phyloP scores from a whole-genome alignment of 2,329 filamentous ascomycete species.

The Monosporascus sp. region DNA sequence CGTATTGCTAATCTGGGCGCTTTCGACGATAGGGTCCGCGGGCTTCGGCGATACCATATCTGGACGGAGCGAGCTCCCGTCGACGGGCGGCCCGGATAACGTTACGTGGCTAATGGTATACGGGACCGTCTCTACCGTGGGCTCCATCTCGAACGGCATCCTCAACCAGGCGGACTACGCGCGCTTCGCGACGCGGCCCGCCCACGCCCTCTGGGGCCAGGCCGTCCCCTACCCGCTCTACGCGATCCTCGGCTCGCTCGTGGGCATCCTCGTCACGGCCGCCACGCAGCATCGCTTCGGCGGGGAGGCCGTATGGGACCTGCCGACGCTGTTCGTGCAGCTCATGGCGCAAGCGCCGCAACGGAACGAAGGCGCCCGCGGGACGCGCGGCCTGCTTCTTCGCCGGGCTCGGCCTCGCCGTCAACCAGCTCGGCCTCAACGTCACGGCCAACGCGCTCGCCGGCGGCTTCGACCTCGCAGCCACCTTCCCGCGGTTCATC shows the following conservation, averaged over 20 bases:
- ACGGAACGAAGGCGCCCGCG: constrained; percentile 6
- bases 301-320: constrained; percentile 8
- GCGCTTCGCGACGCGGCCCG: constrained; percentile 7
- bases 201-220: constrained; percentile 6
- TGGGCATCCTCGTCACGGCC: constrained; percentile 10
- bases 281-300: constrained; percentile 4
- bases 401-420: constrained; percentile 8
- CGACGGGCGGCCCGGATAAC: constrained; percentile 1
- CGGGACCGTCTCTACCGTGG: constrained; percentile 7
- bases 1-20: constrained; percentile 9
- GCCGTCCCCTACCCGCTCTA: constrained; percentile 8
- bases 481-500: constrained; percentile 9
- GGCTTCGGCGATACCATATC: constrained; percentile 4
- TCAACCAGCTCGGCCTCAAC: constrained; percentile 10
- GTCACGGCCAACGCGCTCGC: constrained; percentile 12
- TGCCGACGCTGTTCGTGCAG: constrained; percentile 6
- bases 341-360: constrained; percentile 3
- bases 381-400: constrained; percentile 7
- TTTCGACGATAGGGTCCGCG: constrained; percentile 5
- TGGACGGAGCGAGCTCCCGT: background rate
- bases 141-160: constrained; percentile 6
- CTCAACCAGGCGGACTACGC: constrained; percentile 9
- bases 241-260: constrained; percentile 6
- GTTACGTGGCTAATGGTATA: constrained; percentile 9
- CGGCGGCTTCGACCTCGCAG: constrained; percentile 13